phyloP scores from a whole-genome alignment of 257 asterid species.

The Osmanthus fragrans region DNA sequence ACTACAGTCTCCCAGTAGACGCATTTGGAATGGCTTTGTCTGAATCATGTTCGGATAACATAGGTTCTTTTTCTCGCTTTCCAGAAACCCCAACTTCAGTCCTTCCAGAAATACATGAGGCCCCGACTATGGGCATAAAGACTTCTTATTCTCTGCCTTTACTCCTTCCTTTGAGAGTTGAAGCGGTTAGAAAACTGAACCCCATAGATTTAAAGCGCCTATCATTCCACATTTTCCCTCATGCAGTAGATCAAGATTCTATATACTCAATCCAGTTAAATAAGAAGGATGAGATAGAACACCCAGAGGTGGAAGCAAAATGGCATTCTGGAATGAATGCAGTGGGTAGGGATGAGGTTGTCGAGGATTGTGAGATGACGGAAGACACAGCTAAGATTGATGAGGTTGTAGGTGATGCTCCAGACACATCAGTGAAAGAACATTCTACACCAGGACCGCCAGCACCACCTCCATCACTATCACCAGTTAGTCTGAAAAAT shows the following conservation, averaged over 20 bases:
- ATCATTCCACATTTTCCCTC: constrained; percentile 71
- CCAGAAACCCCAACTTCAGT: constrained; percentile 90
- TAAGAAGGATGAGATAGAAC: constrained; percentile 19
- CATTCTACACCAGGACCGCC: background rate
- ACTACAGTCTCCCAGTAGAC: constrained; percentile 36
- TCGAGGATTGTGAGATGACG: constrained; percentile 38
- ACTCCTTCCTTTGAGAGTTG: constrained; percentile 59
- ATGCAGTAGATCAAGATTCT: constrained; percentile 43
- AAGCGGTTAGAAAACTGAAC: constrained; percentile 66
- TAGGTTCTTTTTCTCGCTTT: constrained; percentile 42
- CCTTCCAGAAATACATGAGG: constrained; percentile 45
- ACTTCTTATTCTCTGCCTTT: constrained; percentile 50
- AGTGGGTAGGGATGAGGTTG: constrained; percentile 19
- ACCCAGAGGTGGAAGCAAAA: constrained; percentile 13
- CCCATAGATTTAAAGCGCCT: constrained; percentile 81
- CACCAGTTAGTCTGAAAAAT: background rate
- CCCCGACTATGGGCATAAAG: constrained; percentile 27
- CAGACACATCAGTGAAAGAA: background rate
- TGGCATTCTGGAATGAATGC: constrained; percentile 24
- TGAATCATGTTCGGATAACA: constrained; percentile 48
- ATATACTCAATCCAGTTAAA: constrained; percentile 27
- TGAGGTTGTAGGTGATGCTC: constrained; percentile 15
- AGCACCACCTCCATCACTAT: constrained; percentile 12
- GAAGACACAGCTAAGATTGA: constrained; percentile 28
- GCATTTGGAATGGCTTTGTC: constrained; percentile 52